phyloP scores from a whole-genome alignment of 2,329 filamentous ascomycete species.

The Myotisia sp. region DNA sequence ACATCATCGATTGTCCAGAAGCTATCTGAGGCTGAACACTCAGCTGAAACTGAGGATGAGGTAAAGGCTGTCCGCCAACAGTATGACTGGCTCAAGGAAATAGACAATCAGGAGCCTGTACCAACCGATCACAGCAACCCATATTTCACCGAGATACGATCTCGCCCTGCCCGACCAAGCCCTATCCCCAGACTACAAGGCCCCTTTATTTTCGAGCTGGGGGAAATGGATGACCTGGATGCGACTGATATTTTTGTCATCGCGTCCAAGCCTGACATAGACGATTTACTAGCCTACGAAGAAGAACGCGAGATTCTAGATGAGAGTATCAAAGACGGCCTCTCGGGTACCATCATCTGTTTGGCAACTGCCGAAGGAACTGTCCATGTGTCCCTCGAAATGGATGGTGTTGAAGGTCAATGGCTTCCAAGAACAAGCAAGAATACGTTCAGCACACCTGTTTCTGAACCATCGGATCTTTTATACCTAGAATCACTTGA shows the following conservation, averaged over 20 bases:
- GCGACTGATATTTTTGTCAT: constrained; percentile 48
- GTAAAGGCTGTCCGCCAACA: constrained; percentile 39
- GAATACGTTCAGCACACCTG: constrained; percentile 28
- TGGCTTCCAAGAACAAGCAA: constrained; percentile 42
- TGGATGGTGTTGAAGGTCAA: constrained; percentile 48
- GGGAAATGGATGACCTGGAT: constrained; percentile 39
- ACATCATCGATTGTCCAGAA: constrained; percentile 71
- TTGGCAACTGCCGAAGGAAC: constrained; percentile 42
- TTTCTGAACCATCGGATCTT: constrained; percentile 30
- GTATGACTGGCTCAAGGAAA: constrained; percentile 43
- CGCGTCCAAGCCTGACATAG: constrained; percentile 37
- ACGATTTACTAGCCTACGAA: constrained; percentile 39
- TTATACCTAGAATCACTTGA: constrained; percentile 33
- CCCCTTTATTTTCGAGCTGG: constrained; percentile 41
- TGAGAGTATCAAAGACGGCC: constrained; percentile 33
- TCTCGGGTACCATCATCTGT: constrained; percentile 45
- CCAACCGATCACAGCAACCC: constrained; percentile 20
- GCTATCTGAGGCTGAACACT: constrained; percentile 32
- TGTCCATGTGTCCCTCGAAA: constrained; percentile 46
- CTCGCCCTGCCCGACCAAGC: constrained; percentile 39
- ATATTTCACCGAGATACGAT: constrained; percentile 38
- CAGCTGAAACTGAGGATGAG: constrained; percentile 31
- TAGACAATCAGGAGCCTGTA: constrained; percentile 41
- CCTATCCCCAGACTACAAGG: constrained; percentile 48
- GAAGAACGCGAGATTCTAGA: constrained; percentile 30